These are phyloP conservation scores for Collybia sp. DNA, from an alignment of 768 basidiomycete genomes.

Conservation along the genomic window DNA sequence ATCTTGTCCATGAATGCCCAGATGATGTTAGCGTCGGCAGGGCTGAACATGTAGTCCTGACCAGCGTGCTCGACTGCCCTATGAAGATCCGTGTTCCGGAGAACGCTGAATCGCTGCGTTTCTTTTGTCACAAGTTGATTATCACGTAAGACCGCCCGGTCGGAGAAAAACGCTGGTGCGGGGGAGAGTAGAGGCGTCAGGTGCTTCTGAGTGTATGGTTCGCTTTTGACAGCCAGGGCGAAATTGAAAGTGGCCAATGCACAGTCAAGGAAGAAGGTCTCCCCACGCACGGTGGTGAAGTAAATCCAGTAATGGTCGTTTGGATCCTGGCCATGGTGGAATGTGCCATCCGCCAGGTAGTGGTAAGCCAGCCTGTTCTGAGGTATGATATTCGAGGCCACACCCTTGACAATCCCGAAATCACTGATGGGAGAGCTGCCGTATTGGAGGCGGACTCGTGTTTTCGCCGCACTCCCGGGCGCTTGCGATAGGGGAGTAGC, in stretches of 20 bases:
- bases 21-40: slow-evolving; percentile 9
- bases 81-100: slow-evolving; percentile 19
- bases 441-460: slow-evolving; percentile 21
- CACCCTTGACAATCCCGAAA: slow-evolving; percentile 27
- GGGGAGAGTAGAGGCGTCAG: slow-evolving; percentile 7
- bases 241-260: slow-evolving; percentile 28
- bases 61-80: slow-evolving; percentile 8
- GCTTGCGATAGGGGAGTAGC: slow-evolving; percentile 9
- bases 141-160: slow-evolving; percentile 8
- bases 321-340: slow-evolving; percentile 25
- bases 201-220: slow-evolving; percentile 5
- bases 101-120: slow-evolving; percentile 19
- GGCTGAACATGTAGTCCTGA: slow-evolving; percentile 5
- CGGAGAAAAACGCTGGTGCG: slow-evolving; percentile 21
- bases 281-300: slow-evolving; percentile 28
- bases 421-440: slow-evolving; percentile 26
- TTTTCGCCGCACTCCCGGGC: slow-evolving; percentile 11
- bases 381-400: slow-evolving; percentile 15
- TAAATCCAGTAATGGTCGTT: slow-evolving; percentile 36
- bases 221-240: neutral
- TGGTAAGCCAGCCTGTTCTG: slow-evolving; percentile 25
- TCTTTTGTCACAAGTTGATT: slow-evolving; percentile 10
- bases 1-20: slow-evolving; percentile 24
- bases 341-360: slow-evolving; percentile 9
- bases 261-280: slow-evolving; percentile 25